Evolutionary conservation across 75 land plant genomes (phyloP).

Genomic region (Picea sitchensis): DNA sequence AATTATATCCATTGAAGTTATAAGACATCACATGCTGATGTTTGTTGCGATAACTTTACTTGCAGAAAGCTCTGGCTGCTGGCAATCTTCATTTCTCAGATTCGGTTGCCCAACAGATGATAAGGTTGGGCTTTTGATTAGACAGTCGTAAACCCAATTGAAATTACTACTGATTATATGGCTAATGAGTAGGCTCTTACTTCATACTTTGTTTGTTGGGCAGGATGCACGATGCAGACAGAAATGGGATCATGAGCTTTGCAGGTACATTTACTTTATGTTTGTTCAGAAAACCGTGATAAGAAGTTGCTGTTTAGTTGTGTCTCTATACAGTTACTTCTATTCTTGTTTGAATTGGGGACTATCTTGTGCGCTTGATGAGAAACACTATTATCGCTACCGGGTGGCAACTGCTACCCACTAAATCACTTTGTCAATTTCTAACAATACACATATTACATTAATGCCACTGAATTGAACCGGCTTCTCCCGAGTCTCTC

Average conservation of each 20-base stretch:
- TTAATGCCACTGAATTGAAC: no score
- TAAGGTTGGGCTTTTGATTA: conserved; percentile 26
- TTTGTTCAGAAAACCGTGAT: not conserved
- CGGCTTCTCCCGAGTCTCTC: no score
- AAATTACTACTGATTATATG: conserved; percentile 4
- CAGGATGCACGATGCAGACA: conserved; percentile 65
- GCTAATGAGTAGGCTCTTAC: not conserved
- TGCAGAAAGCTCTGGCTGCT: conserved; percentile 44
- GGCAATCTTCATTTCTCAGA: conserved; percentile 45
- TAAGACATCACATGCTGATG: not conserved
- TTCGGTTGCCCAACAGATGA: conserved; percentile 57
- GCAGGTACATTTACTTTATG: conserved; percentile 18
- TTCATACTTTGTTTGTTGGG: conserved; percentile 4
- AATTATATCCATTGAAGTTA: not conserved
- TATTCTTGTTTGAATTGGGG: no score
- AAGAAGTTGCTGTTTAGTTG: not conserved
- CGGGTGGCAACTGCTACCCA: no score
- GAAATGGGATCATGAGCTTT: conserved; percentile 59
- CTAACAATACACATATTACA: no score
- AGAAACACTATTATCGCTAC: no score
- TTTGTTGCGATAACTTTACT: not conserved
- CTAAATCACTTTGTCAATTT: no score
- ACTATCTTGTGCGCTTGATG: no score
- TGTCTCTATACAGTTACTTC: not conserved
- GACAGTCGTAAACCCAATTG: not conserved